These are phyloP conservation scores for Lactarius deliciosus DNA, from an alignment of 768 basidiomycete species.

Conservation along the genomic window DNA sequence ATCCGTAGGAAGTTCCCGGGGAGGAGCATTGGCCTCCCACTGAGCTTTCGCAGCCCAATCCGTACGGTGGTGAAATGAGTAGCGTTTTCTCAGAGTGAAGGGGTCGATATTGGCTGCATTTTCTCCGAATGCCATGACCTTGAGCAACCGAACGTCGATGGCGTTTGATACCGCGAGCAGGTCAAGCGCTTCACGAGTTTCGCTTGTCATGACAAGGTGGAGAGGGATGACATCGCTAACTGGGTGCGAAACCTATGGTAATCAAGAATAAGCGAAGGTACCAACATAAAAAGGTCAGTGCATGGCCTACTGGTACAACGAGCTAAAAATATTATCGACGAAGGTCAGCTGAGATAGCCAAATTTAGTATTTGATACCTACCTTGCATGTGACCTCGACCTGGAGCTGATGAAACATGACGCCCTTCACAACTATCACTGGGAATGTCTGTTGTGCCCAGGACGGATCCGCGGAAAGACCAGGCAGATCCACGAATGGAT, in stretches of 20 bases:
- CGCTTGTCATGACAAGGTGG: conserved; percentile 17
- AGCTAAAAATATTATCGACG: conserved; percentile 6
- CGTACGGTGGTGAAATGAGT: conserved; percentile 1
- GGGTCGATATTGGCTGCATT: conserved; percentile 1
- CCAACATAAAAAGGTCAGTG: neutral
- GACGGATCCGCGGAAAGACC: neutral
- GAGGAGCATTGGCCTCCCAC: conserved; percentile 4
- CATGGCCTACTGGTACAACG: conserved; percentile 9
- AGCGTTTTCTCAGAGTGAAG: neutral
- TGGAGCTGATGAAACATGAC: conserved; percentile 1
- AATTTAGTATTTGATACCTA: neutral
- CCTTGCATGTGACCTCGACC: conserved; percentile 26
- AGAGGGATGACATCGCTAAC: conserved; percentile 17
- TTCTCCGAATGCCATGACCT: conserved; percentile 22
- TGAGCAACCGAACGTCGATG: conserved; percentile 23
- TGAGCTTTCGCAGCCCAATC: conserved; percentile 15
- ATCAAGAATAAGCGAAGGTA: neutral
- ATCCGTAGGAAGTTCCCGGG: neutral
- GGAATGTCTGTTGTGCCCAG: conserved; percentile 15
- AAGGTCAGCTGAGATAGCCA: neutral
- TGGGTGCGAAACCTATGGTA: conserved; percentile 4
- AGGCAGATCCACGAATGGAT: neutral
- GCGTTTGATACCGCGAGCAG: conserved; percentile 7
- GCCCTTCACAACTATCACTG: conserved; percentile 16
- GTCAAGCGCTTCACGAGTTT: conserved; percentile 10